A percentile compares a stretch with the other conserved stretches of the same genome.
These are phyloP conservation scores for Phytophthora nicotianae DNA, from an alignment of 352 stramenopile species.

Conservation along the genomic window DNA sequence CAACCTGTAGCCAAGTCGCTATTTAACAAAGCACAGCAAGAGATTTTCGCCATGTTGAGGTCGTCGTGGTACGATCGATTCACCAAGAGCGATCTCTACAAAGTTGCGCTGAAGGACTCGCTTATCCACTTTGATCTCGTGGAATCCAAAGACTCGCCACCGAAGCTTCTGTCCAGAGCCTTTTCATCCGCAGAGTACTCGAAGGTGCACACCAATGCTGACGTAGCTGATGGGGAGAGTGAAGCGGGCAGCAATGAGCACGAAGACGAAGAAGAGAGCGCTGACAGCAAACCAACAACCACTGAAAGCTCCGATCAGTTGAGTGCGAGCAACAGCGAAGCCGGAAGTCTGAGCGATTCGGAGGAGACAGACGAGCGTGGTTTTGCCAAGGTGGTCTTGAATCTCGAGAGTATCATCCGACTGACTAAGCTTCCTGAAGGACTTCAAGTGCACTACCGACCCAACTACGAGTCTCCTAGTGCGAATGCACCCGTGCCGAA, in stretches of 20 bases:
- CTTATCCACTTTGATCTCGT: slow-evolving; percentile 65
- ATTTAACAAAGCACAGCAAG: slow-evolving; percentile 73
- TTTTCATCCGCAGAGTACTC: slow-evolving; percentile 59
- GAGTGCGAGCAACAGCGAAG: slow-evolving; percentile 45
- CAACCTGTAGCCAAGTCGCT: slow-evolving; percentile 51
- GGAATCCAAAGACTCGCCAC: slow-evolving; percentile 67
- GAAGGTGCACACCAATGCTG: slow-evolving; percentile 10
- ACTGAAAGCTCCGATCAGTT: slow-evolving; percentile 20
- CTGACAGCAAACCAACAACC: slow-evolving; percentile 27
- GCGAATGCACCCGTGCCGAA: slow-evolving; percentile 29
- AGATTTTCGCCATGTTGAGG: slow-evolving; percentile 82
- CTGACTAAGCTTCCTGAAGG: slow-evolving; percentile 80
- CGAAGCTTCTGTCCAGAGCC: slow-evolving; percentile 64
- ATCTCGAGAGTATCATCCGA: slow-evolving; percentile 87
- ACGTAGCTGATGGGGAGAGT: slow-evolving; percentile 8
- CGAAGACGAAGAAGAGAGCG: slow-evolving; percentile 21
- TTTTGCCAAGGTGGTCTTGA: slow-evolving; percentile 67
- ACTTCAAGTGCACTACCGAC: slow-evolving; percentile 82
- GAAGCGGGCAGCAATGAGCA: slow-evolving; percentile 2
- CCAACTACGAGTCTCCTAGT: slow-evolving; percentile 64
- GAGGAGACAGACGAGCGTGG: slow-evolving; percentile 51
- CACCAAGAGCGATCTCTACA: slow-evolving; percentile 86
- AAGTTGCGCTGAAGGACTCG: slow-evolving; percentile 77
- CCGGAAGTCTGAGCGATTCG: slow-evolving; percentile 40
- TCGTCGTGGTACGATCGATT: slow-evolving; percentile 87